phyloP scores from a whole-genome alignment of 106 monocot genomes.

The Allium sativum region DNA sequence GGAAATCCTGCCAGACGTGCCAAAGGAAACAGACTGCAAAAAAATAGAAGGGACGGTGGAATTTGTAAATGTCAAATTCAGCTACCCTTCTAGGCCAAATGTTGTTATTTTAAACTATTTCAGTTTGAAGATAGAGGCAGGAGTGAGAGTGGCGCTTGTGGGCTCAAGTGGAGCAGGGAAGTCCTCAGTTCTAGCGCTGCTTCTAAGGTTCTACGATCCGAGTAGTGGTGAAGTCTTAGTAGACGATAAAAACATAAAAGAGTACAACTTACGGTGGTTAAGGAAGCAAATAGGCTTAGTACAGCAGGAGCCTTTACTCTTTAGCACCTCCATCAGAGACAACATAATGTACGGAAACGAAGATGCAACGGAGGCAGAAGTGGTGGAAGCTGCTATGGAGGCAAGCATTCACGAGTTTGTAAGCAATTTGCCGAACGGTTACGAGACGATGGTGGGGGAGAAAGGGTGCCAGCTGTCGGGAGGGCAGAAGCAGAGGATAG shows the following conservation, averaged over 20 bases:
- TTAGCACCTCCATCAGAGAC: conserved; percentile 33
- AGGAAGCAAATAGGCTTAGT: conserved; percentile 39
- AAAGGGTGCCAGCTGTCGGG: conserved; percentile 39
- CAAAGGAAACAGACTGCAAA: conserved; percentile 4
- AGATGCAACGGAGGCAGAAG: conserved; percentile 26
- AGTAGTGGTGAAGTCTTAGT: conserved; percentile 15
- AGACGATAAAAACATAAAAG: conserved; percentile 23
- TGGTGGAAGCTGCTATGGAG: conserved; percentile 21
- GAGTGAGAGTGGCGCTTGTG: conserved; percentile 21
- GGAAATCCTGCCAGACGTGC: conserved; percentile 31
- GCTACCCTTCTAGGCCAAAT: conserved; percentile 35
- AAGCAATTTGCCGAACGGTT: conserved; percentile 34
- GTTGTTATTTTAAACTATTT: conserved; percentile 26
- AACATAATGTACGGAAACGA: conserved; percentile 37
- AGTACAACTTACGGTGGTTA: conserved; percentile 37
- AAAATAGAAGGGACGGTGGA: conserved; percentile 23
- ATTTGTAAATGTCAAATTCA: conserved; percentile 26
- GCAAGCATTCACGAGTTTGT: conserved; percentile 43
- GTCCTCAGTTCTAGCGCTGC: conserved; percentile 28
- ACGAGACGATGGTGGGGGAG: conserved; percentile 37
- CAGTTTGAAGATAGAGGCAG: conserved; percentile 19
- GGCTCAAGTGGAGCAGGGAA: conserved; percentile 46
- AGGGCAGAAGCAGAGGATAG: conserved; percentile 40
- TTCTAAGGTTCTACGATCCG: conserved; percentile 34
- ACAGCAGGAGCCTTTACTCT: conserved; percentile 37